phyloP scores from a whole-genome alignment of 2,329 filamentous ascomycete genomes.

The Emergomyces pasteurianus region DNA sequence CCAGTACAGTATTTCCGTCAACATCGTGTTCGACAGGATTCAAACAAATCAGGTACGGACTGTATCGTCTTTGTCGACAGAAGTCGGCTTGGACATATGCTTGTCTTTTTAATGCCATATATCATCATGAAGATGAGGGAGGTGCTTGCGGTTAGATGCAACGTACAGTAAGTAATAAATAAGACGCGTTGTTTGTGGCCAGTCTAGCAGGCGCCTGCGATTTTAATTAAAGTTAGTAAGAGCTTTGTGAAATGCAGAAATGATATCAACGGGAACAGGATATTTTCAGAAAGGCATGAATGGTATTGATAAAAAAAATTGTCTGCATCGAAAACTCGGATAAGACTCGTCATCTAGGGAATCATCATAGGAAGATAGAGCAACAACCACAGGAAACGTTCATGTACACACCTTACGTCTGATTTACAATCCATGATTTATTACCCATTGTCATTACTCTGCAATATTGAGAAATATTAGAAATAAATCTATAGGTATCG shows the following conservation, averaged over 20 bases:
- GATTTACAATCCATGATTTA: not conserved
- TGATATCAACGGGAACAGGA: not conserved
- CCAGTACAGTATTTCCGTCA: not conserved
- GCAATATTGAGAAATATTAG: not conserved
- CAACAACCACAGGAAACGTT: conserved; percentile 7
- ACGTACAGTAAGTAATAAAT: conserved; percentile 17
- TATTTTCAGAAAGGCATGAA: conserved; percentile 47
- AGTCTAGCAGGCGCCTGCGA: conserved; percentile 1
- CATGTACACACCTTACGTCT: conserved; percentile 3
- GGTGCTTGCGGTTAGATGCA: conserved; percentile 11
- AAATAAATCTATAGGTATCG: not conserved
- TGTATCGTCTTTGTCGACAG: conserved; percentile 39
- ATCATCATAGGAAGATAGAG: conserved; percentile 32
- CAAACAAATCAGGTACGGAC: conserved; percentile 35
- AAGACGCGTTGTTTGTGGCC: conserved; percentile 2
- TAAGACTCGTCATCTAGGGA: conserved; percentile 55
- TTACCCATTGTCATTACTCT: not conserved
- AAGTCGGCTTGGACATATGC: conserved; percentile 81
- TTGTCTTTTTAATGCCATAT: conserved; percentile 79
- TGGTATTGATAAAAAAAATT: conserved; percentile 41
- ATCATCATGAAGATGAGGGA: conserved; percentile 55
- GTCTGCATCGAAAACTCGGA: conserved; percentile 51
- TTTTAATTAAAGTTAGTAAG: conserved; percentile 1
- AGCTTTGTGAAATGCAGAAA: not conserved
- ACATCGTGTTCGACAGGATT: not conserved